phyloP scores from a whole-genome alignment of 257 asterid genomes.

The Solanum lignicaule region DNA sequence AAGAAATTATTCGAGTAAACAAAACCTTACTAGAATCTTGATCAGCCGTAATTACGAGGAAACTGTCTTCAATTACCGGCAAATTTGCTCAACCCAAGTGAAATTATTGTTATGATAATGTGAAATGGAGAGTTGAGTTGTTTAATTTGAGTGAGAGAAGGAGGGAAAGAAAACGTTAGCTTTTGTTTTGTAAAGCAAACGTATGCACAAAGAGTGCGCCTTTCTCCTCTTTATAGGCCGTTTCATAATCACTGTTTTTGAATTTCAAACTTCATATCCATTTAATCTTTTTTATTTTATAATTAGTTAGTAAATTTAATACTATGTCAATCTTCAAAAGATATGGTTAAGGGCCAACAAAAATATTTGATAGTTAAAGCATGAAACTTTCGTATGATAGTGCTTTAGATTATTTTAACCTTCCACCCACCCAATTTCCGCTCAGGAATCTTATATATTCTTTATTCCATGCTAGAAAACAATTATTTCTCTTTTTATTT shows the following conservation, averaged over 20 bases:
- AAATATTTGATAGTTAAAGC: background rate
- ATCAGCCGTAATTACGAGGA: background rate
- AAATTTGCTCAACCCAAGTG: background rate
- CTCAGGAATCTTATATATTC: too few relatives aligned
- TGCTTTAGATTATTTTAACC: background rate
- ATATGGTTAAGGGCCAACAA: background rate
- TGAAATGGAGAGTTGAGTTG: background rate
- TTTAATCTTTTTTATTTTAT: background rate
- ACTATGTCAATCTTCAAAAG: background rate
- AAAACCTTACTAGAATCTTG: background rate
- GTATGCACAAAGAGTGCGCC: background rate
- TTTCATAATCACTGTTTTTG: slow-evolving; percentile 10
- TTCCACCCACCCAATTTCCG: background rate
- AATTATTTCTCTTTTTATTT: background rate
- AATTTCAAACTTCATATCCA: slow-evolving; percentile 24
- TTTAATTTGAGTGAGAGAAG: background rate
- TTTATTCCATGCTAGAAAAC: background rate
- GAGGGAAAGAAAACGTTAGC: background rate
- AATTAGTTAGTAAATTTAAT: background rate
- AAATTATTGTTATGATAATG: background rate
- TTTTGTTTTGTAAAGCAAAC: background rate
- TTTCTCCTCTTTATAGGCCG: background rate
- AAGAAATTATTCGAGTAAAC: background rate
- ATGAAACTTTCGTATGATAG: background rate
- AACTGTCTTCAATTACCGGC: background rate